Conservation (phyloP, 1,284 basidiomycete genomes). For the Xanthoconium separans region DNA sequence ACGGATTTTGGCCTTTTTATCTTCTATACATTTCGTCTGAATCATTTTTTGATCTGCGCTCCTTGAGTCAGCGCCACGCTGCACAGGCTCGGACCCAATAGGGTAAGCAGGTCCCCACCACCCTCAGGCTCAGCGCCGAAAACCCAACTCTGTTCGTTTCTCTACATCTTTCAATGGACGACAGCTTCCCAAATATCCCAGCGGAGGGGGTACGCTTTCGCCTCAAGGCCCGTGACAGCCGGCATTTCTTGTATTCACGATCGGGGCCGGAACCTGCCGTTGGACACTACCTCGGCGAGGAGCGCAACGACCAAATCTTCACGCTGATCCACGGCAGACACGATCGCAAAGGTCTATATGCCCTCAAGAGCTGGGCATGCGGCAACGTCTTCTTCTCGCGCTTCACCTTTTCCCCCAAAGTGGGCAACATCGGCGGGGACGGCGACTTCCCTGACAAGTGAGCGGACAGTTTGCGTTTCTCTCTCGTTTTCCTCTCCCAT, state of each 20-base stretch:
- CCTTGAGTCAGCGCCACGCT: background rate
- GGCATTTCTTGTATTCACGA: background rate
- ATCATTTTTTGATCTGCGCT: too few species aligned
- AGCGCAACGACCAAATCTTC: slow-evolving; percentile 2
- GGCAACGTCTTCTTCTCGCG: slow-evolving; percentile 4
- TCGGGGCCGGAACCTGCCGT: background rate
- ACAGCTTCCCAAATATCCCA: background rate
- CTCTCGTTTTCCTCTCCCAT: too few species aligned
- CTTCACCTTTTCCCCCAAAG: background rate
- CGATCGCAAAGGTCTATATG: background rate
- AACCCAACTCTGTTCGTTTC: background rate
- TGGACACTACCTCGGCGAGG: background rate
- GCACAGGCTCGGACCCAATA: background rate
- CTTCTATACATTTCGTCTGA: too few species aligned
- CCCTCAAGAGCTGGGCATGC: slow-evolving; percentile 6
- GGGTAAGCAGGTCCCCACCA: too few species aligned
- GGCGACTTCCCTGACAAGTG: slow-evolving; percentile 4
- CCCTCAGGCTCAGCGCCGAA: background rate
- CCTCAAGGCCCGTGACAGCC: background rate
- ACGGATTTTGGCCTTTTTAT: too few species aligned
- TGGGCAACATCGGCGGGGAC: background rate
- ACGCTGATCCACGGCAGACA: slow-evolving; percentile 1
- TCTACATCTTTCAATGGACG: background rate
- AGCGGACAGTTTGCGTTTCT: background rate
- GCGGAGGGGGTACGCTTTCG: slow-evolving; percentile 2